These are phyloP conservation scores for Fusarium mexicanum DNA, from an alignment of 2,329 filamentous ascomycete genomes.

Conservation along the genomic window DNA sequence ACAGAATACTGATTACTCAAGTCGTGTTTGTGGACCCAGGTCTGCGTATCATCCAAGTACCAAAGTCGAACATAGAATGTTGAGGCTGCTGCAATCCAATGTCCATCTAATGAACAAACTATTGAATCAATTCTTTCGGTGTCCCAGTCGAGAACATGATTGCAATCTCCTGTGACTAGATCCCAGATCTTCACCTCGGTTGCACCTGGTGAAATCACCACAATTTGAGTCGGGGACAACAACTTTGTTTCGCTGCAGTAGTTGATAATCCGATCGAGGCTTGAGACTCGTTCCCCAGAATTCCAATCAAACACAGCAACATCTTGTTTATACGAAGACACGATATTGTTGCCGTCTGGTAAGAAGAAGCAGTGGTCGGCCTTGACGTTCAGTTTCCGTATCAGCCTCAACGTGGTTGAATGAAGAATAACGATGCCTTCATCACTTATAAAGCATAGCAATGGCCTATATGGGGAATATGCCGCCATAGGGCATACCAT, in stretches of 20 bases:
- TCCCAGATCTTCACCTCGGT: neutral
- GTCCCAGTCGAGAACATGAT: rapidly evolving
- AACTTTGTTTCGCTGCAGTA: no score
- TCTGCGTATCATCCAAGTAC: rapidly evolving
- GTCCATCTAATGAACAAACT: neutral
- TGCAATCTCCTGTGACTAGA: rapidly evolving
- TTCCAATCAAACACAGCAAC: neutral
- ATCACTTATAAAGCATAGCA: rapidly evolving
- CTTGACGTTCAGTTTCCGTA: rapidly evolving
- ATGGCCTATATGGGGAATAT: neutral
- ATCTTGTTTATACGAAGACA: rapidly evolving
- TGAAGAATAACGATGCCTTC: neutral
- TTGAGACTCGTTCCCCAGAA: rapidly evolving
- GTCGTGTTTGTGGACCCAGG: neutral
- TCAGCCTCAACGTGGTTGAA: neutral
- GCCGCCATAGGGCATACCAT: no score
- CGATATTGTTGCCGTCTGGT: rapidly evolving
- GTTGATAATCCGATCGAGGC: neutral
- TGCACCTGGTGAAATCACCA: rapidly evolving
- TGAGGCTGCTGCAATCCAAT: neutral
- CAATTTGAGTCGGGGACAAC: neutral
- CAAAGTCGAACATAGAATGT: rapidly evolving
- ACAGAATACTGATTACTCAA: rapidly evolving
- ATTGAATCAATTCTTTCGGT: rapidly evolving
- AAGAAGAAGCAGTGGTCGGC: rapidly evolving